Percentiles rank a stretch among this genome's conserved stretches.
phyloP scores from a whole-genome alignment of 129 eudicot species.

The Arctium minus region DNA sequence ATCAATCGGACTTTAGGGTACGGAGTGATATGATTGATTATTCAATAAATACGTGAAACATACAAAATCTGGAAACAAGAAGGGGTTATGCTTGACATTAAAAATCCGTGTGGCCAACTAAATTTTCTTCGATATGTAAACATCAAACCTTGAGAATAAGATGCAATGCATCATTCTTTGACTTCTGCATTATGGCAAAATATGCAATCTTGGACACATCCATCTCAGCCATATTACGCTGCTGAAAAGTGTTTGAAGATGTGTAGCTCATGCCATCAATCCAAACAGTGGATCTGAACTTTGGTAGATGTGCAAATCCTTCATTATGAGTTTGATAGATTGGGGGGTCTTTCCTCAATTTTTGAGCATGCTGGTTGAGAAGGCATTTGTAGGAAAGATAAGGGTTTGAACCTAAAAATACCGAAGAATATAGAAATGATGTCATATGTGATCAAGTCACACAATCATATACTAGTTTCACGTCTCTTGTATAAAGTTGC shows the following conservation, averaged over 20 bases:
- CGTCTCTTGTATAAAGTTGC: background rate
- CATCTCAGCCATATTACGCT: slow-evolving; percentile 40
- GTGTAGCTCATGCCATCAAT: no score
- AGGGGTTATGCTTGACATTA: background rate
- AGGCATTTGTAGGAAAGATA: slow-evolving; percentile 26
- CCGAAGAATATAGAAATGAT: background rate
- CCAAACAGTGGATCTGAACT: no score
- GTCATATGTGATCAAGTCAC: background rate
- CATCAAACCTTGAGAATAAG: slow-evolving; percentile 42
- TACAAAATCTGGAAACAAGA: background rate
- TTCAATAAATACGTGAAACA: background rate
- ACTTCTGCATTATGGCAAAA: slow-evolving; percentile 18
- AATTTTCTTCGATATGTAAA: background rate
- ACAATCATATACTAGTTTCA: background rate
- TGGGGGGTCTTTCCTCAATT: slow-evolving; percentile 6
- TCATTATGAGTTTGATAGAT: no score
- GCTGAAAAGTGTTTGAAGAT: slow-evolving; percentile 11
- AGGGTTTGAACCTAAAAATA: slow-evolving; percentile 21
- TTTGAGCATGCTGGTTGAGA: slow-evolving; percentile 43
- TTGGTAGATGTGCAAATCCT: no score
- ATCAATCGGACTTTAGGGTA: background rate
- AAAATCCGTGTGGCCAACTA: background rate
- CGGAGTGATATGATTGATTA: background rate
- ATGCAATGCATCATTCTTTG: slow-evolving; percentile 27
- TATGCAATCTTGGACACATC: slow-evolving; percentile 52